These are phyloP conservation scores for Edaphochlamys debaryana DNA, from an alignment of 139 green algal genomes.

Conservation along the genomic window DNA sequence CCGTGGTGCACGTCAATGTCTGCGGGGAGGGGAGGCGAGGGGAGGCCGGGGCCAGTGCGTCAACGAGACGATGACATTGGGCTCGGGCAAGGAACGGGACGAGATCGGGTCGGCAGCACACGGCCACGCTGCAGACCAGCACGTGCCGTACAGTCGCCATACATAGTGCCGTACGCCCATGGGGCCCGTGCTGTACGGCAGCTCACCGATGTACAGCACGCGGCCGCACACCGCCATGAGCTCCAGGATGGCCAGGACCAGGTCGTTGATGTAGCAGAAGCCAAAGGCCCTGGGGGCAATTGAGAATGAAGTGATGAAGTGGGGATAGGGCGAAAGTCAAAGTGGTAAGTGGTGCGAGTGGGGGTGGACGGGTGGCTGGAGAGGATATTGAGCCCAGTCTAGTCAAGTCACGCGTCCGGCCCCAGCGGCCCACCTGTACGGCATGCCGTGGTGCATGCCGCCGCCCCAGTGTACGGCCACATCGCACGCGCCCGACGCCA, in stretches of 20 bases:
- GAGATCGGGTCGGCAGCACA: not conserved
- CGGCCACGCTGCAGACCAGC: too few species aligned
- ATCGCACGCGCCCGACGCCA: constrained; percentile 19
- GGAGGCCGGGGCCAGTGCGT: not conserved
- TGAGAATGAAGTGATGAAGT: not conserved
- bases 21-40: constrained; percentile 36
- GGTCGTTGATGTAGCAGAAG: constrained; percentile 45
- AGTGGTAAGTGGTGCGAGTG: too few species aligned
- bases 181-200: too few species aligned
- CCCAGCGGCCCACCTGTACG: too few species aligned
- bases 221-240: constrained; percentile 35
- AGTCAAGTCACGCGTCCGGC: too few species aligned
- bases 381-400: too few species aligned
- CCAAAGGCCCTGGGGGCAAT: constrained; percentile 25
- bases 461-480: constrained; percentile 43
- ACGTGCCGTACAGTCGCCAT: too few species aligned
- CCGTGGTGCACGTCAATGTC: constrained; percentile 95
- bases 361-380: too few species aligned
- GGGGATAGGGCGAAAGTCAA: too few species aligned
- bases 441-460: constrained; percentile 44
- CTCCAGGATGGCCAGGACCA: constrained; percentile 33
- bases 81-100: not conserved
- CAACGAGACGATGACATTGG: not conserved
- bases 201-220: constrained; percentile 43
- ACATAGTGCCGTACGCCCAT: too few species aligned